These are phyloP conservation scores for Xenosphaeropsis pyriputrescens DNA, from an alignment of 2,329 filamentous ascomycete genomes.

Conservation along the genomic window DNA sequence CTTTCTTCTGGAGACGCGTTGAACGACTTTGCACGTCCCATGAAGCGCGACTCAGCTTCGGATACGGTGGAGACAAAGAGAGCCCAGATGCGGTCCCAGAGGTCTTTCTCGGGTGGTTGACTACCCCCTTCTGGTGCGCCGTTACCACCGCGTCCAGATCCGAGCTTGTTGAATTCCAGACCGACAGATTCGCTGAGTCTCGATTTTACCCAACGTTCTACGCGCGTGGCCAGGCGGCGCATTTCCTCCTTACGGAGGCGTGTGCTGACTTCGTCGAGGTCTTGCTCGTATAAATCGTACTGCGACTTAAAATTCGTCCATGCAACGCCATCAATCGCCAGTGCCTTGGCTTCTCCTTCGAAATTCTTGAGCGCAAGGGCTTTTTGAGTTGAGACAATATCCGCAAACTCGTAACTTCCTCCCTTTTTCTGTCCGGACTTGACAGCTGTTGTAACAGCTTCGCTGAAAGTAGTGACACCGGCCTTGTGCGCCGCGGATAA, in stretches of 20 bases:
- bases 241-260: conserved; percentile 89
- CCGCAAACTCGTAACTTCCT: conserved; percentile 82
- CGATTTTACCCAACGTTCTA: conserved; percentile 88
- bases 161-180: conserved; percentile 90
- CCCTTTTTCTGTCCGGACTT: conserved; percentile 90
- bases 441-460: conserved; percentile 73
- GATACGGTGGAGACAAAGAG: conserved; percentile 71
- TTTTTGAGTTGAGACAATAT: conserved; percentile 80
- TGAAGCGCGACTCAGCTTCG: conserved; percentile 75
- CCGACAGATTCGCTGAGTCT: conserved; percentile 78
- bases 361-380: conserved; percentile 61
- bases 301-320: conserved; percentile 86
- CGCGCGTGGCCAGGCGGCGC: conserved; percentile 75
- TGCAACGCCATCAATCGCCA: conserved; percentile 61
- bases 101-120: conserved; percentile 53
- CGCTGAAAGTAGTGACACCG: conserved; percentile 70
- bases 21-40: conserved; percentile 81
- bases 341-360: conserved; percentile 57
- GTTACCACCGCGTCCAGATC: conserved; percentile 69
- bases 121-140: conserved; percentile 57
- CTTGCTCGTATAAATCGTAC: conserved; percentile 68
- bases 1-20: conserved; percentile 87
- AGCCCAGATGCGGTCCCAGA: conserved; percentile 93
- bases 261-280: conserved; percentile 76
- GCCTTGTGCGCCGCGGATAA: conserved; percentile 78